Evolutionary conservation across 108 stramenopile genomes (phyloP).

Genomic region (Aurantiochytrium sp.): DNA sequence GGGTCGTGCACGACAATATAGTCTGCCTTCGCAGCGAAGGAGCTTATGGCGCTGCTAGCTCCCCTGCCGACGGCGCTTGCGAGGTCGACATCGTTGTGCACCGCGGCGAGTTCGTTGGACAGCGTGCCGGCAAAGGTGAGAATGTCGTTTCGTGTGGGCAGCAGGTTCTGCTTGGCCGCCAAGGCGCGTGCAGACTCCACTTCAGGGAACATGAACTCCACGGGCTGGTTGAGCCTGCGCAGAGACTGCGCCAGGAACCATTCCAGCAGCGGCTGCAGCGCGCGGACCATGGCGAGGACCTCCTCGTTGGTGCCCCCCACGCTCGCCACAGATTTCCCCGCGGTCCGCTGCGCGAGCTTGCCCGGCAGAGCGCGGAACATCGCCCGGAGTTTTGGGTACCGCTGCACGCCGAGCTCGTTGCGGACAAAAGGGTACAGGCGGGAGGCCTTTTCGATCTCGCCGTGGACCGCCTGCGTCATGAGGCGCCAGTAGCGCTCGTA

Average conservation of each 20-base stretch:
- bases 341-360: neutral
- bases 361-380: neutral
- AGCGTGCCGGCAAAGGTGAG: constrained; percentile 13
- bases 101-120: neutral
- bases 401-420: neutral
- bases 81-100: neutral
- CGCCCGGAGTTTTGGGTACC: neutral
- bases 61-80: neutral
- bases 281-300: constrained; percentile 18
- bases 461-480: constrained; percentile 15
- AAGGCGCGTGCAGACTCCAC: neutral
- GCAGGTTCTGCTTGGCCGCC: neutral
- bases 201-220: constrained; percentile 20
- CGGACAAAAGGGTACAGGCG: constrained; percentile 4
- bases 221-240: neutral
- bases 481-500: constrained; percentile 24
- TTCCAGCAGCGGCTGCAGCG: neutral
- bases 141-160: neutral
- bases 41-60: neutral
- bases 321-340: neutral
- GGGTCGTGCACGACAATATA: neutral
- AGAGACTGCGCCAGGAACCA: neutral
- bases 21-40: neutral
- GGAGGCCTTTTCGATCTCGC: constrained; percentile 23
- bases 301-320: neutral